Percentiles rank a stretch among this genome's conserved stretches.
These are phyloP conservation scores for Sclerotiophoma versabilis DNA, from an alignment of 2,329 filamentous ascomycete species.

Conservation along the genomic window DNA sequence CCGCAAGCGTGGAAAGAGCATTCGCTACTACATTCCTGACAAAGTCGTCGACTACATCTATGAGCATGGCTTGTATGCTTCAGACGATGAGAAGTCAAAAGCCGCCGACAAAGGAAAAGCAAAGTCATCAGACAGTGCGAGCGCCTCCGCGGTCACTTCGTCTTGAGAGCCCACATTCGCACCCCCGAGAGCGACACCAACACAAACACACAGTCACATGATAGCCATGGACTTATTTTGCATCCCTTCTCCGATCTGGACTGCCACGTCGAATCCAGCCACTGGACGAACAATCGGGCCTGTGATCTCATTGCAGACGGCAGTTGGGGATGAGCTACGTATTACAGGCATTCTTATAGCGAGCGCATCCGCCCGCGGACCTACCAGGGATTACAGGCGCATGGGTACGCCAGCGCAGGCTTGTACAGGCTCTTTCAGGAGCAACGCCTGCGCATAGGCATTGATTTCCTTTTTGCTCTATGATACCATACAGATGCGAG, in stretches of 20 bases:
- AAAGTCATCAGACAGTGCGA: constrained; percentile 28
- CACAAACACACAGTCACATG: constrained; percentile 1
- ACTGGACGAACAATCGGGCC: neutral
- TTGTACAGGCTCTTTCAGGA: constrained; percentile 11
- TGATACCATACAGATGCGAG: constrained; percentile 43
- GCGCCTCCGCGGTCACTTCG: constrained; percentile 28
- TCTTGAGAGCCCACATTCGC: constrained; percentile 17
- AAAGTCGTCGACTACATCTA: constrained; percentile 51
- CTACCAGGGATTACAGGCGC: constrained; percentile 14
- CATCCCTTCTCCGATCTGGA: constrained; percentile 27
- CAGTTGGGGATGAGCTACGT: constrained; percentile 5
- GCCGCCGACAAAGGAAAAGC: constrained; percentile 43
- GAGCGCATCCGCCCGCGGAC: constrained; percentile 13
- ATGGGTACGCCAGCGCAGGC: constrained; percentile 31
- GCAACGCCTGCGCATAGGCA: constrained; percentile 12
- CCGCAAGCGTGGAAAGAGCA: constrained; percentile 51
- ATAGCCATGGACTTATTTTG: neutral
- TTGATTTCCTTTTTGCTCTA: constrained; percentile 22
- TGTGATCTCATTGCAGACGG: constrained; percentile 10
- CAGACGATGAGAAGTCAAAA: constrained; percentile 47
- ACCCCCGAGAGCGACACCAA: neutral
- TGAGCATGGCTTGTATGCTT: constrained; percentile 48
- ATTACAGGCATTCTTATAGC: constrained; percentile 17
- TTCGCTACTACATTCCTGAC: constrained; percentile 52
- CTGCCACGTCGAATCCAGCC: constrained; percentile 21